Base-by-base conservation (phyloP, 768 basidiomycete species). In the Sarcodon sp. region DNA sequence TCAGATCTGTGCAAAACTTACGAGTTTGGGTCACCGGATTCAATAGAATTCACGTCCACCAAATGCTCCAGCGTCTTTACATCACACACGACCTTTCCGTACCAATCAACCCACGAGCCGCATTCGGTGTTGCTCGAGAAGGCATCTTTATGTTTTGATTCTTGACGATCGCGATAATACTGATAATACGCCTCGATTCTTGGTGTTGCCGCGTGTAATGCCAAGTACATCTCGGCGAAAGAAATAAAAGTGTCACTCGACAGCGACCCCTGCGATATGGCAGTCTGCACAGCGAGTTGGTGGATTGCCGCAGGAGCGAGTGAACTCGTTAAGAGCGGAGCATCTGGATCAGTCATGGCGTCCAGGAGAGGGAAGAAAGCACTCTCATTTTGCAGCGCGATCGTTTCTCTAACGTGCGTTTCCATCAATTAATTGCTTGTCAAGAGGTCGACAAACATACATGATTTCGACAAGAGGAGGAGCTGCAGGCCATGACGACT, bases 101-200 rank as follows among this genome's bases (percentile, higher is more conserved):
- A 83, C 87, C 85, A 88, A 48, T 86, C 86, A 9, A 87, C 82
- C 87, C 83, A 91, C 10, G 82, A 81, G 2, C 72, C 79, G 55
- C 81, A 85, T 5, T 63, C 57, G 21, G 21, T 27, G 21, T 27
- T 27, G 21, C 21, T 27, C 21, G 21, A 27, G 21, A 27, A 27
- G 7, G 58, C 60, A 9, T 59, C 63, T 34, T 56, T 50, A 64
- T 57, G 36, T 31, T 34, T 36, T 3, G 52, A 16, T 1, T 13
- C 51, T 47, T 56, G 54, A 43, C 50, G 45, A 53, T 66, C 59
- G 47, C 64, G 60, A 56, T 90, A 93, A 59, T 80, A 79, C 46
- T 83, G 74, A 59, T 84, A 89, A 58, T 83, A 86, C 0, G 92
- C 91, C 50, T 89, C 80, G 27, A 97, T 73, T 56, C 79, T 83